phyloP scores from a whole-genome alignment of 148 eudicot species.

The Fagopyrum esculentum region DNA sequence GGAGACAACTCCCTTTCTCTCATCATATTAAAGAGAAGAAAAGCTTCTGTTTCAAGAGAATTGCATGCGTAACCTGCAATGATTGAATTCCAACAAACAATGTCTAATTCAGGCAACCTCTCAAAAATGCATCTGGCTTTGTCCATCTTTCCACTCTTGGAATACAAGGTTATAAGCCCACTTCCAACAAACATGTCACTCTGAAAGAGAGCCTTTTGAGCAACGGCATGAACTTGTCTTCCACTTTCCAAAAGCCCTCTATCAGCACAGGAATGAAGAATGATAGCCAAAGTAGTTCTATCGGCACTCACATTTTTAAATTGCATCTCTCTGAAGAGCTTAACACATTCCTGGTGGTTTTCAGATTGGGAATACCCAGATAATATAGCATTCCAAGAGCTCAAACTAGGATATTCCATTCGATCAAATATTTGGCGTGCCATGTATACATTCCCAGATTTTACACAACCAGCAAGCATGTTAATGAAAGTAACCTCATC shows the following conservation, averaged over 20 bases:
- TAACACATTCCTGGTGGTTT: conserved; percentile 40
- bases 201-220: conserved; percentile 27
- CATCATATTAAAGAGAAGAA: conserved; percentile 46
- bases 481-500: conserved; percentile 61
- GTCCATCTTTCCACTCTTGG: conserved; percentile 43
- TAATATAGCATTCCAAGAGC: conserved; percentile 75
- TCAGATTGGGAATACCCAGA: conserved; percentile 59
- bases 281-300: conserved; percentile 56
- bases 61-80: conserved; percentile 52
- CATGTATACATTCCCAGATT: conserved; percentile 31
- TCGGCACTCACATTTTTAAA: conserved; percentile 44
- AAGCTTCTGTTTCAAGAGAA: conserved; percentile 47
- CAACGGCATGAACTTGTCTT: conserved; percentile 57
- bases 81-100: conserved; percentile 72
- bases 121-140: conserved; percentile 42
- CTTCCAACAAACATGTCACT: conserved; percentile 58
- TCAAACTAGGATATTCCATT: conserved; percentile 51
- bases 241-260: conserved; percentile 52
- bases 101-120: conserved; percentile 38
- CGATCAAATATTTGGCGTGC: conserved; percentile 49
- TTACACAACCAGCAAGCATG: conserved; percentile 48
- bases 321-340: conserved; percentile 69
- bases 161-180: conserved; percentile 63
- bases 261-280: conserved; percentile 55
- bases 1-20: conserved; percentile 37